A percentile compares a stretch with the other conserved stretches of the same genome.
These are phyloP conservation scores for Pleochaeta shiraiana DNA, from an alignment of 2,329 filamentous ascomycete genomes.

Conservation along the genomic window DNA sequence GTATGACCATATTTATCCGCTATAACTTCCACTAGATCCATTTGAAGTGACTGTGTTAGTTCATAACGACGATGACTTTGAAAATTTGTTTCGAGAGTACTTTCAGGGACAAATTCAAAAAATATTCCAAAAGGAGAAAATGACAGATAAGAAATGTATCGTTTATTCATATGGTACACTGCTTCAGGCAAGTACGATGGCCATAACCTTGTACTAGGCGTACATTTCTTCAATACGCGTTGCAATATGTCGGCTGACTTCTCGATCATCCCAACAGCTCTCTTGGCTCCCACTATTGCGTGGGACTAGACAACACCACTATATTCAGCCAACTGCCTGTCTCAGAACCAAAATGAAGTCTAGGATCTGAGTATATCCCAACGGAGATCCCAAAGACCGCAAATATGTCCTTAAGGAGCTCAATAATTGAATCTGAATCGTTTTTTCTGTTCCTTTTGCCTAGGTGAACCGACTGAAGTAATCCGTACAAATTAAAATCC, in stretches of 20 bases:
- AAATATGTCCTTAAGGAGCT: neutral
- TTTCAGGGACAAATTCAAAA: neutral
- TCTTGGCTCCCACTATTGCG: neutral
- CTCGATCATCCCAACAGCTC: neutral
- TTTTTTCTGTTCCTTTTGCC: neutral
- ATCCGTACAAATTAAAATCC: neutral
- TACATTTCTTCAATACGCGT: neutral
- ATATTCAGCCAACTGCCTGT: neutral
- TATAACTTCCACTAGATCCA: neutral
- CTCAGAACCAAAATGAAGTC: neutral
- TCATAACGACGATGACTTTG: too few relatives aligned
- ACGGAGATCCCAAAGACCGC: neutral
- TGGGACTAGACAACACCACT: neutral
- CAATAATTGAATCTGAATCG: neutral
- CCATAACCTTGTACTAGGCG: neutral
- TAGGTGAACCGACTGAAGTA: neutral
- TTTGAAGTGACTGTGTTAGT: too few relatives aligned
- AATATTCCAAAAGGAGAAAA: neutral
- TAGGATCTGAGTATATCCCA: neutral
- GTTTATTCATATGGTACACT: neutral
- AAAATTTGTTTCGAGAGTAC: neutral
- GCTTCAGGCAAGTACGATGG: neutral
- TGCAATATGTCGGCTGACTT: constrained; percentile 5
- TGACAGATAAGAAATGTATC: neutral
- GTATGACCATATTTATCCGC: neutral